These are phyloP conservation scores for Rhizodiscina lignyota DNA, from an alignment of 495 filamentous ascomycete genomes.

Conservation along the genomic window DNA sequence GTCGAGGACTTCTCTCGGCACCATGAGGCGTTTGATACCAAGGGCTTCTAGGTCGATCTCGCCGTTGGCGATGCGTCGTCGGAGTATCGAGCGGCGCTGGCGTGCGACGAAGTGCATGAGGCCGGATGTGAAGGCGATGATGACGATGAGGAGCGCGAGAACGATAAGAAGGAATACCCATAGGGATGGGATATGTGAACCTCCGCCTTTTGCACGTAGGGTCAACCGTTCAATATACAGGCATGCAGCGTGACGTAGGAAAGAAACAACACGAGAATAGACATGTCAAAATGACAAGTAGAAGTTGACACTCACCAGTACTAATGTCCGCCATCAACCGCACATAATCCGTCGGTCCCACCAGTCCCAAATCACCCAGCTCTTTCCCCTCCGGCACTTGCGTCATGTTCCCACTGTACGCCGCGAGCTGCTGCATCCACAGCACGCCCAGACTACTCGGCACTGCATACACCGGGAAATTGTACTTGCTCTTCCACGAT, in stretches of 20 bases:
- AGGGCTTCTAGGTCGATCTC: slow-evolving; percentile 68
- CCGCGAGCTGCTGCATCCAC: slow-evolving; percentile 54
- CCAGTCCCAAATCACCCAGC: no score
- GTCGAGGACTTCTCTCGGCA: slow-evolving; percentile 50
- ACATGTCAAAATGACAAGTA: no score
- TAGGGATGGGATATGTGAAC: slow-evolving; percentile 39
- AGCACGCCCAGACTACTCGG: slow-evolving; percentile 43
- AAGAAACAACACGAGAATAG: no score
- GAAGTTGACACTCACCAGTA: slow-evolving; percentile 29
- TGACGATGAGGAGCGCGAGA: slow-evolving; percentile 49
- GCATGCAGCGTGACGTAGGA: no score
- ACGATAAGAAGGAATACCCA: slow-evolving; percentile 79
- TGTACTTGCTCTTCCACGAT: slow-evolving; percentile 43
- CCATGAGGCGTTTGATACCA: slow-evolving; percentile 57
- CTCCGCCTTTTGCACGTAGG: no score
- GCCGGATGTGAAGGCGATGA: slow-evolving; percentile 46
- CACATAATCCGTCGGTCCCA: slow-evolving; percentile 24
- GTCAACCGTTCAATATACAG: no score
- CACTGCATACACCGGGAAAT: slow-evolving; percentile 75
- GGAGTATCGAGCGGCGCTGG: slow-evolving; percentile 43
- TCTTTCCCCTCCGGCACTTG: slow-evolving; percentile 38
- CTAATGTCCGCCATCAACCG: slow-evolving; percentile 49
- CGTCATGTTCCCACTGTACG: slow-evolving; percentile 58
- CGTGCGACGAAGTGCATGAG: slow-evolving; percentile 61
- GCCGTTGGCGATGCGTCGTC: slow-evolving; percentile 50